Base-by-base conservation (phyloP, 208 protist genomes). In the Leishmania aethiopica region DNA sequence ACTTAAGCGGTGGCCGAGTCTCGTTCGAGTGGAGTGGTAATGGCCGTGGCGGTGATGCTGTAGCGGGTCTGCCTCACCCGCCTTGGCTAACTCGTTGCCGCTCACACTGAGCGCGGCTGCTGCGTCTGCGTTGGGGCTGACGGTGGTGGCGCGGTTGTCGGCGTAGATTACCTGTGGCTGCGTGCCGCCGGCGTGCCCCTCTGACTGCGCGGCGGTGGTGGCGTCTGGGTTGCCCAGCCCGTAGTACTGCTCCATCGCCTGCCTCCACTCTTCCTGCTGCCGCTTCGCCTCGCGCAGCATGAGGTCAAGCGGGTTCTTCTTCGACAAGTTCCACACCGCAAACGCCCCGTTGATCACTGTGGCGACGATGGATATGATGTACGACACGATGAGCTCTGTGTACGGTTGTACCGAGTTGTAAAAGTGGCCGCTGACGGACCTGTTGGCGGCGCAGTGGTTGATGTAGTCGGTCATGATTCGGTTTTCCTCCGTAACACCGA, bases 311-410 rank as follows among this genome's bases (percentile, higher is more conserved):
- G 94, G 94, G 78, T 95, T 95, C 60, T 94, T 69, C 69, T 88
- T 85, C 15, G 74, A 81, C 53, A 92, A 75, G 71, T 95, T 90
- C 74, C 80, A 86, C 57, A 92, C 42, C 8, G 90, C 86, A 28
- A 93, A 86, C 49, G 95, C 19, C 0, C 74, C 69, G 80, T 95
- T 96, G 62, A 93, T 78, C 53, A 82, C 78, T 3, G 80, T 82
- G 37, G 92, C 53, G 53, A 28, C 72, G 2, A 95, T 78, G 22
- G 93, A 92, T n/a, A 90, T 69, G 47, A 91, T 90, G 83, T 90
- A 95, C 3, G 88, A 92, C 15, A 95, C 84, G 60, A 91, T 88
- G 17, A 97, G 83, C 85, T 96, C 94, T 19, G 92, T 79, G 77
- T 86, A 93, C n/a, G 90, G 88, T 7, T 82, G 73, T 45, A 90